phyloP scores from a whole-genome alignment of 768 basidiomycete species.

The Rhodosporidiobolus sp. region DNA sequence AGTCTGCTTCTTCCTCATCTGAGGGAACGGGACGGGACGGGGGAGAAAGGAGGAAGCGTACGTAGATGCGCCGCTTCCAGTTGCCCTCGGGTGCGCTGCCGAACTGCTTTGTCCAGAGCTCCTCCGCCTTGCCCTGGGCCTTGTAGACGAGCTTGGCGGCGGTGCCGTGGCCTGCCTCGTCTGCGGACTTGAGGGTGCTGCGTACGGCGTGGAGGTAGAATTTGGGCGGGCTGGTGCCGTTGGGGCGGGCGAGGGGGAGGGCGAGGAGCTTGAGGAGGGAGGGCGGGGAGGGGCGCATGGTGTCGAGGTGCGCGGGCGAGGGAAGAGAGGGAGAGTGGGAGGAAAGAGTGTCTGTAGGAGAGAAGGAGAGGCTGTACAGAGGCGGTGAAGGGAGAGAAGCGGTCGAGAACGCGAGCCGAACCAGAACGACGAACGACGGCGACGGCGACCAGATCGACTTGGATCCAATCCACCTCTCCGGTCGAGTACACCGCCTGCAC shows the following conservation, averaged over 20 bases:
- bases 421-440: no score
- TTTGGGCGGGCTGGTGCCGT: not conserved
- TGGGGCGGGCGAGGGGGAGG: constrained; percentile 13
- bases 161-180: not conserved
- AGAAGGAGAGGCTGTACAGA: no score
- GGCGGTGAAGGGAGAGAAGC: no score
- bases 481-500: not conserved
- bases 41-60: not conserved
- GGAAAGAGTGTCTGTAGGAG: no score
- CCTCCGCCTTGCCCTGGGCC: constrained; percentile 29
- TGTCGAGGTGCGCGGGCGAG: not conserved
- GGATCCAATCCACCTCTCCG: no score
- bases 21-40: no score
- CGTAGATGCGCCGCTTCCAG: constrained; percentile 29
- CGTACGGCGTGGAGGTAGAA: constrained; percentile 29
- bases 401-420: no score
- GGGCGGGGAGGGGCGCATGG: constrained; percentile 19
- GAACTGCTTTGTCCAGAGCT: constrained; percentile 32
- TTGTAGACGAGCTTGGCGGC: not conserved
- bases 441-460: no score
- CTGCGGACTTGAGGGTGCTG: not conserved
- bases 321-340: not conserved
- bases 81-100: constrained; percentile 20
- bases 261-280: constrained; percentile 31
- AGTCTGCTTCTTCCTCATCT: no score